Conservation (phyloP, 139 green algal genomes). For the Coelastrella sp. region DNA sequence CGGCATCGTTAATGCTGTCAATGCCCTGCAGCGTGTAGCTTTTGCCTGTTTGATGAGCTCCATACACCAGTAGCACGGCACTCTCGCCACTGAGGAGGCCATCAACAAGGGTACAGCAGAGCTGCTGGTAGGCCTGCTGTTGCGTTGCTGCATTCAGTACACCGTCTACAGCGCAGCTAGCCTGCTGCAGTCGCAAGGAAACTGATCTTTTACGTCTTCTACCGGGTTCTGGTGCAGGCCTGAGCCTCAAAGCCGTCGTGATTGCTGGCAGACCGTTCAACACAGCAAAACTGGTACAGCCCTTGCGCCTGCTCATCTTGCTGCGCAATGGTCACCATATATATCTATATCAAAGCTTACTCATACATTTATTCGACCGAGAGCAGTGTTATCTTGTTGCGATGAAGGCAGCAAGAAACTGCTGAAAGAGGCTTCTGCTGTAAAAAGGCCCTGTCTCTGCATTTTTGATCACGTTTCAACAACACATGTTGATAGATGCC, state of each 20-base stretch:
- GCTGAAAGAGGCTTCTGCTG: too few species aligned
- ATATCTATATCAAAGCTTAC: too few species aligned
- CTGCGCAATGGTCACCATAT: too few species aligned
- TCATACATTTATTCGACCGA: too few species aligned
- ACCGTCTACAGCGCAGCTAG: background rate
- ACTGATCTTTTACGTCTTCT: background rate
- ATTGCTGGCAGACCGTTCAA: constrained; percentile 5
- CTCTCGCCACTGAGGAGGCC: constrained; percentile 6
- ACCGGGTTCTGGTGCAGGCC: background rate
- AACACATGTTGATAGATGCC: too few species aligned
- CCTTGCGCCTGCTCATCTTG: constrained; percentile 1
- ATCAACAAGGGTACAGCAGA: background rate
- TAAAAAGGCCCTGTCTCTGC: too few species aligned
- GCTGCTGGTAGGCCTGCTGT: constrained; percentile 23
- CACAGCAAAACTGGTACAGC: background rate
- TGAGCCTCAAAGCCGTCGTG: background rate
- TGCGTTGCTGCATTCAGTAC: background rate
- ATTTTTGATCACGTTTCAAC: too few species aligned
- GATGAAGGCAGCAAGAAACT: too few species aligned
- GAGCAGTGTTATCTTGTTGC: too few species aligned
- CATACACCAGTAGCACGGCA: constrained; percentile 9
- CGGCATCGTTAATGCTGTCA: background rate
- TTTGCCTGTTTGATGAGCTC: constrained; percentile 5
- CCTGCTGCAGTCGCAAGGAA: background rate
- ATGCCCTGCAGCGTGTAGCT: background rate